phyloP scores from a whole-genome alignment of 495 filamentous ascomycete species.

The Neurospora sublineolata region DNA sequence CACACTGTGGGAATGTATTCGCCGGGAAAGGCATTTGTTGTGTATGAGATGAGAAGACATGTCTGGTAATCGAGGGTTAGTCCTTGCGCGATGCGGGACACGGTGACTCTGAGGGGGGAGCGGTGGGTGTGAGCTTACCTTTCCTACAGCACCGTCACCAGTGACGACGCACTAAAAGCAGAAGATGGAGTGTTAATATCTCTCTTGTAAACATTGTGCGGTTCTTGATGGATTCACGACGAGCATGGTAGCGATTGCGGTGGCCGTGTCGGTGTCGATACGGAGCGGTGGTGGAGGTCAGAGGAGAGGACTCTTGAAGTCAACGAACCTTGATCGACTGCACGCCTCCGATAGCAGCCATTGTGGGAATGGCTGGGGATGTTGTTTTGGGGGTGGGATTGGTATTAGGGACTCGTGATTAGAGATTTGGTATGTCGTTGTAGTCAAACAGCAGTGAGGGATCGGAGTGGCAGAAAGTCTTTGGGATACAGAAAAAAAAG shows the following conservation, averaged over 20 bases:
- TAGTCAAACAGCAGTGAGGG: not conserved
- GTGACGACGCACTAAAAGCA: slow-evolving; percentile 82
- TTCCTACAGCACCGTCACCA: slow-evolving; percentile 96
- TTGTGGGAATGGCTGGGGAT: slow-evolving; percentile 17
- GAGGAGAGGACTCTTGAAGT: not conserved
- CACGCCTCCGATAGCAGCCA: slow-evolving; percentile 39
- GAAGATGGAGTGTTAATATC: slow-evolving; percentile 15
- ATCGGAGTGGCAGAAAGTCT: not conserved
- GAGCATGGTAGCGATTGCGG: slow-evolving; percentile 8
- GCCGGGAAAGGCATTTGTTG: slow-evolving; percentile 96
- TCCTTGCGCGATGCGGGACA: not conserved
- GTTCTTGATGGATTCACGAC: not conserved
- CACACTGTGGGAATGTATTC: slow-evolving; percentile 99
- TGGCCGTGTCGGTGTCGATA: not conserved
- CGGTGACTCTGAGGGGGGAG: not conserved
- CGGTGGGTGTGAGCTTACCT: slow-evolving; percentile 45
- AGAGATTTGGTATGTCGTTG: not conserved
- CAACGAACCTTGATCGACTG: slow-evolving; percentile 47
- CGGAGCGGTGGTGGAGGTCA: not conserved
- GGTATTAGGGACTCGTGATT: slow-evolving; percentile 4
- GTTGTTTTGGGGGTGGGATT: slow-evolving; percentile 9
- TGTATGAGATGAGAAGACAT: slow-evolving; percentile 97
- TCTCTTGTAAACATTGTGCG: not conserved
- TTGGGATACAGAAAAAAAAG: not conserved
- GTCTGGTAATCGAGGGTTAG: slow-evolving; percentile 51